A percentile compares a stretch with the other conserved stretches of the same genome.
Conservation (phyloP, 106 monocot species). For the Alisma plantagoaquatica region DNA sequence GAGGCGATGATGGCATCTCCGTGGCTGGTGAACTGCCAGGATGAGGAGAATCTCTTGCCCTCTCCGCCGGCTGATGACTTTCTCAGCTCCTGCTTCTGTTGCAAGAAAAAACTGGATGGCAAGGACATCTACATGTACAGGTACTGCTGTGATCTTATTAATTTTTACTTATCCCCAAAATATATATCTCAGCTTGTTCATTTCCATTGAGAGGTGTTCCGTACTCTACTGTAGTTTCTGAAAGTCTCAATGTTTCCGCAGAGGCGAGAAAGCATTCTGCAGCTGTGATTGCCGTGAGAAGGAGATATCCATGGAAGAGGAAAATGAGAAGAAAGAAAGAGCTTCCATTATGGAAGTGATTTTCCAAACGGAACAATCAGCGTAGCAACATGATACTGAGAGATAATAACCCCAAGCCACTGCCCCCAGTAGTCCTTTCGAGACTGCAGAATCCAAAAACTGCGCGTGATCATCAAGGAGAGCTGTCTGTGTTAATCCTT, state of each 20-base stretch:
- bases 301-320: slow-evolving; percentile 31
- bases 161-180: too few species aligned
- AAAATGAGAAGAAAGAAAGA: slow-evolving; percentile 6
- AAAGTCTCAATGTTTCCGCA: slow-evolving; percentile 22
- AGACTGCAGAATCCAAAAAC: neutral
- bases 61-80: slow-evolving; percentile 9
- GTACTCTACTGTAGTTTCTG: neutral
- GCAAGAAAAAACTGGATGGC: slow-evolving; percentile 31
- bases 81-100: slow-evolving; percentile 30
- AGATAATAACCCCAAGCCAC: neutral
- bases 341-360: too few species aligned
- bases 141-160: too few species aligned
- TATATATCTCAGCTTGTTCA: too few species aligned
- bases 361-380: too few species aligned
- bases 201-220: neutral
- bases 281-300: slow-evolving; percentile 30
- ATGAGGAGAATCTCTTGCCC: slow-evolving; percentile 2
- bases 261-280: too few species aligned
- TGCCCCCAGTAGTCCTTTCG: neutral
- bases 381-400: neutral
- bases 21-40: slow-evolving; percentile 16
- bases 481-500: slow-evolving; percentile 11
- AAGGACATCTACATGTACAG: slow-evolving; percentile 41
- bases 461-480: slow-evolving; percentile 11
- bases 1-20: slow-evolving; percentile 4